These are phyloP conservation scores for Apiotrichum gracile DNA, from an alignment of 1,284 basidiomycete species.

Conservation along the genomic window DNA sequence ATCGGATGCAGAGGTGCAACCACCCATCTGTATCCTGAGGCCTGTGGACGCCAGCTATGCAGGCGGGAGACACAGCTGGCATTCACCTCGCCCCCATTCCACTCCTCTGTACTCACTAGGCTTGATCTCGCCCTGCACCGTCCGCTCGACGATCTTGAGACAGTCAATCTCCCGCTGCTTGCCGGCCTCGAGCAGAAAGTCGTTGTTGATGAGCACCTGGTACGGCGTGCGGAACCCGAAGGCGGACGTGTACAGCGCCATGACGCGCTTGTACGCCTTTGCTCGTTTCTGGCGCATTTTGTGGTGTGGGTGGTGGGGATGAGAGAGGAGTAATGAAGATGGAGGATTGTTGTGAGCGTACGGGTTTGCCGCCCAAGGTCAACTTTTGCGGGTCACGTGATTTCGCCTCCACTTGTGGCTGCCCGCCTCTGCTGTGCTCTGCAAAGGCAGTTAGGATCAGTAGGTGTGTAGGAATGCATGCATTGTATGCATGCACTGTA, in stretches of 20 bases:
- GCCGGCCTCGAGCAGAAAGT: slow-evolving; percentile 67
- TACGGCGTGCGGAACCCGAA: slow-evolving; percentile 89
- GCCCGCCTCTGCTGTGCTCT: too few species aligned
- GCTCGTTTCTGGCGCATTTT: slow-evolving; percentile 85
- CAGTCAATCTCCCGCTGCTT: slow-evolving; percentile 55
- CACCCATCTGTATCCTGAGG: too few species aligned
- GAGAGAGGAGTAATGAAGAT: not conserved
- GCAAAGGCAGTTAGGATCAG: too few species aligned
- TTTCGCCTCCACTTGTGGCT: too few species aligned
- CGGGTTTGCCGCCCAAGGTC: too few species aligned
- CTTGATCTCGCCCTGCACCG: slow-evolving; percentile 78
- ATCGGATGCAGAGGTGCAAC: too few species aligned
- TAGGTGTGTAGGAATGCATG: too few species aligned
- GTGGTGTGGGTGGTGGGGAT: not conserved
- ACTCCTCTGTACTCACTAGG: slow-evolving; percentile 64
- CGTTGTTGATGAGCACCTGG: slow-evolving; percentile 80
- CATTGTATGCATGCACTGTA: too few species aligned
- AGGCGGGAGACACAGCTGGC: too few species aligned
- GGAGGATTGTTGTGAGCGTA: too few species aligned
- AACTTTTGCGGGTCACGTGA: not conserved
- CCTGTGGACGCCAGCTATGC: too few species aligned
- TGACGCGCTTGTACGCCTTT: slow-evolving; percentile 84
- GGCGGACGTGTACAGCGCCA: slow-evolving; percentile 73
- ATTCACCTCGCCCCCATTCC: not conserved
- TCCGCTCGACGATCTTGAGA: slow-evolving; percentile 67